These are phyloP conservation scores for Nemania diffusa DNA, from an alignment of 2,329 filamentous ascomycete genomes.

Conservation along the genomic window DNA sequence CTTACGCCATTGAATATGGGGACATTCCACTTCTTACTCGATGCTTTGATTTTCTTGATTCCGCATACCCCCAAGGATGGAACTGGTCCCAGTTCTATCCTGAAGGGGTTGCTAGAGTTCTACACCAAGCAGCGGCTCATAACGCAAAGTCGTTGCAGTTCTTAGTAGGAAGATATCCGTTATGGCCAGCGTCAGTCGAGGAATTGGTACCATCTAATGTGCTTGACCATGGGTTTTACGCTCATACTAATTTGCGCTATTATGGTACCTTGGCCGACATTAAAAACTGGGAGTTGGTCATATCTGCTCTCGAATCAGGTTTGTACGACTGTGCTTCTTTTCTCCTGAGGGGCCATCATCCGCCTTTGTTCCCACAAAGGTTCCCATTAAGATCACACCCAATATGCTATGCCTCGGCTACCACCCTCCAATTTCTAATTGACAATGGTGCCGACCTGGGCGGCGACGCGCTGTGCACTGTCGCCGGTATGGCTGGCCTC, in stretches of 20 bases:
- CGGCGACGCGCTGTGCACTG: not conserved
- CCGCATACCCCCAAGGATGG: constrained; percentile 1
- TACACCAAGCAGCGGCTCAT: not conserved
- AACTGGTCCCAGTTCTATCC: constrained; percentile 3
- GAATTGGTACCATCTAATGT: not conserved
- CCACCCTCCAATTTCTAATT: constrained; percentile 8
- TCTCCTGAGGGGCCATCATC: constrained; percentile 15
- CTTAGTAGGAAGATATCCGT: constrained; percentile 4
- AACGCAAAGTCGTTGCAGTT: constrained; percentile 2
- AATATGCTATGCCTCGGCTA: not conserved
- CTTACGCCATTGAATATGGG: constrained; percentile 9
- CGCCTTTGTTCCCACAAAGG: constrained; percentile 8
- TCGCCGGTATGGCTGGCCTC: not conserved
- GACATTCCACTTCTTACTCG: constrained; percentile 11
- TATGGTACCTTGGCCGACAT: not conserved
- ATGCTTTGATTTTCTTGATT: not conserved
- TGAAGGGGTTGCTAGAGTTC: not conserved
- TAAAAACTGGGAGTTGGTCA: constrained; percentile 11
- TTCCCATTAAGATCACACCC: not conserved
- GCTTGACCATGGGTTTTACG: constrained; percentile 1
- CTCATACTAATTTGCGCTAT: not conserved
- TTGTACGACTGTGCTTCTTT: constrained; percentile 22
- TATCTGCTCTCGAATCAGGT: not conserved
- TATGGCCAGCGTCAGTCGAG: not conserved
- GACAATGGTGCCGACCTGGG: not conserved